These are phyloP conservation scores for Verbascum thapsus DNA, from an alignment of 257 asterid species.

Conservation along the genomic window DNA sequence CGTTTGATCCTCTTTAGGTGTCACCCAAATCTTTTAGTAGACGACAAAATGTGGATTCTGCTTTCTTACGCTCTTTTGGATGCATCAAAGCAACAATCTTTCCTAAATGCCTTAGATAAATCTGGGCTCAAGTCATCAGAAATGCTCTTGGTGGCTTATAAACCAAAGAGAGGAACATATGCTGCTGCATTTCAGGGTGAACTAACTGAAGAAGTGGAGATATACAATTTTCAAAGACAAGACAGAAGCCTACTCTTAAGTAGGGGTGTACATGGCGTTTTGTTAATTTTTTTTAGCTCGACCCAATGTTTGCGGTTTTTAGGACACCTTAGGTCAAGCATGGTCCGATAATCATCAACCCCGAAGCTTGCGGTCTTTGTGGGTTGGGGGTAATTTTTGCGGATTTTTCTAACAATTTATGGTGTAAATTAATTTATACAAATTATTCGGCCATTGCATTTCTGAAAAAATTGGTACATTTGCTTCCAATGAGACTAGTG, in stretches of 20 bases:
- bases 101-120: slow-evolving; percentile 62
- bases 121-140: slow-evolving; percentile 67
- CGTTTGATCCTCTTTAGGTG: slow-evolving; percentile 44
- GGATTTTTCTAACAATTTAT: no score
- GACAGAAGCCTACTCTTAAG: slow-evolving; percentile 56
- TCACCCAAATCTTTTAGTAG: slow-evolving; percentile 80
- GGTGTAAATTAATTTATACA: no score
- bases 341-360: no score
- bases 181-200: slow-evolving; percentile 57
- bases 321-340: no score
- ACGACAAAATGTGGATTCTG: slow-evolving; percentile 42
- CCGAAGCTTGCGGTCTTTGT: no score
- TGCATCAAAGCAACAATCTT: slow-evolving; percentile 70
- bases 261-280: no score
- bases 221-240: slow-evolving; percentile 61
- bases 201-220: slow-evolving; percentile 73
- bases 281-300: no score
- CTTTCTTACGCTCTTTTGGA: slow-evolving; percentile 76
- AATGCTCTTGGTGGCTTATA: slow-evolving; percentile 71
- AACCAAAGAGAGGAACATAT: slow-evolving; percentile 78
- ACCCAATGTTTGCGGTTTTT: no score
- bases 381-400: no score
- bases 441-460: no score
- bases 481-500: no score
- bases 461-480: no score